Base-by-base conservation (phyloP, 2,329 filamentous ascomycete genomes). In the Colletotrichum caudatum region DNA sequence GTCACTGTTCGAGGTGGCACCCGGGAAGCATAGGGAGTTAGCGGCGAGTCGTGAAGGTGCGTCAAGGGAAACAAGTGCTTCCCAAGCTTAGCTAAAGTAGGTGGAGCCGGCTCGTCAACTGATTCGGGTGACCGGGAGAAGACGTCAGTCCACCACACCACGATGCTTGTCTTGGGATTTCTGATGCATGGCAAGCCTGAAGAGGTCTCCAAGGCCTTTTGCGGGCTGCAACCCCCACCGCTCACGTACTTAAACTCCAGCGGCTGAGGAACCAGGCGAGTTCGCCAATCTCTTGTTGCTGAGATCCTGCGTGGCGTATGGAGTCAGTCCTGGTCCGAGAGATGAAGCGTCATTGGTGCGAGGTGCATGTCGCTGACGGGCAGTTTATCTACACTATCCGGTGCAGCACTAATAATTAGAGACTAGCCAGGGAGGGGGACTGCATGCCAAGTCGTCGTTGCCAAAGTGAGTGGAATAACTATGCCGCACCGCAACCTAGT, bases 241-340 rank as follows among this genome's bases (percentile, higher is more conserved):
- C 29, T 39, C 51, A 64, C 46, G 20, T 54, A 39, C 48, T 33
- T 58, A n/a, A n/a, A 35, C 44, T 50, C 50, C 44, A 29, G 61
- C 44, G 35, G 54, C 61, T 61, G 65, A 64, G 50, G 51, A 50
- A n/a, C 51, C 35, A 57, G 60, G 61, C 62, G 44, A 58, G 33
- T 54, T 72, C 70, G 66, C 57, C 66, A 72, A 72, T 72, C 70
- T 71, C 70, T 72, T 5, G n/a, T 26, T 58, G 50, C 33, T 51
- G 66, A 72, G 70, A 72, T 71, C 41, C 68, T 62, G 46, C 26
- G 53, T 46, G 29, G 37, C 57, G 56, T 50, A 26, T 37, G n/a
- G 18, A 53, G 48, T 18, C 20, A 20, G 66, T 26, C 62, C 48
- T 66, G n/a, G 66, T 20, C 16, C 41, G 37, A 20, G 48, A 44